Conservation (phyloP, 306 rosid genomes). For the Sicyos edulis region DNA sequence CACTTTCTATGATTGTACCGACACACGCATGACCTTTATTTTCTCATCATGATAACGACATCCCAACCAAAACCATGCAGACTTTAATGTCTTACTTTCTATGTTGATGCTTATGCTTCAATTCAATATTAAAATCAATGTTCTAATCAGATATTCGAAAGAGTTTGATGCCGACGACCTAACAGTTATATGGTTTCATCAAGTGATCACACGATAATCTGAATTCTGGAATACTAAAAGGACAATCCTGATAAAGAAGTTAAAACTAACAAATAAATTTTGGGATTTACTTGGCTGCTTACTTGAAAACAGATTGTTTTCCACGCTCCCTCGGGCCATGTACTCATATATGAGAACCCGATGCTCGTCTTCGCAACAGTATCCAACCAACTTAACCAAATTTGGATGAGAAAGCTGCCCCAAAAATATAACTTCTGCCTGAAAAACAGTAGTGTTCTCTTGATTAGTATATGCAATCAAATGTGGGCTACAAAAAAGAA, state of each 20-base stretch:
- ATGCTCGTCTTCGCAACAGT: slow-evolving; percentile 94
- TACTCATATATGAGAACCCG: slow-evolving; percentile 87
- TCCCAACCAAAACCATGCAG: slow-evolving; percentile 6
- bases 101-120: not conserved
- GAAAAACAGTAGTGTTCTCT: slow-evolving; percentile 34
- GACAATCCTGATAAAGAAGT: not conserved
- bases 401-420: slow-evolving; percentile 99
- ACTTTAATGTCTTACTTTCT: not conserved
- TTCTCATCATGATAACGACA: not conserved
- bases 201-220: not conserved
- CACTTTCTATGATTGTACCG: not conserved
- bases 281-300: slow-evolving; percentile 24
- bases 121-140: not conserved
- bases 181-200: not conserved
- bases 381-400: slow-evolving; percentile 86
- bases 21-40: not conserved
- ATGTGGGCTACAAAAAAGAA: slow-evolving; percentile 17
- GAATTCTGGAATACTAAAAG: not conserved
- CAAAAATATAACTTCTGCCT: slow-evolving; percentile 99
- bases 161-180: not conserved
- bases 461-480: slow-evolving; percentile 17
- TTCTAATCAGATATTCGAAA: not conserved
- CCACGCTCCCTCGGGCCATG: slow-evolving; percentile 92
- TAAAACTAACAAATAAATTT: not conserved
- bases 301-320: slow-evolving; percentile 87